Evolutionary conservation across 371 early-diverging fungal genomes (phyloP).

Genomic region (Mortierella sp.): DNA sequence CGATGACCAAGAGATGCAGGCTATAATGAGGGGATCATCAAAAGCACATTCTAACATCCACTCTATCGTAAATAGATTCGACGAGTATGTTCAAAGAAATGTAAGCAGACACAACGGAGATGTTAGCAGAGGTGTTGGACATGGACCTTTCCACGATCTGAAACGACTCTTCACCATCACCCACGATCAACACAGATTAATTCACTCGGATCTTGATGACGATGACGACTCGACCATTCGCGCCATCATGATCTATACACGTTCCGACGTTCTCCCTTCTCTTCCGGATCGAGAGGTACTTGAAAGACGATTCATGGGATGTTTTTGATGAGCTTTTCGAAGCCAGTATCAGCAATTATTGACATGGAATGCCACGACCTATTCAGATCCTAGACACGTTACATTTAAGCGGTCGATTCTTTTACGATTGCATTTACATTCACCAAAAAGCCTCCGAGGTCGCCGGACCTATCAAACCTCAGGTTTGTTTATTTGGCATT

Average conservation of each 20-base stretch:
- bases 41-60: neutral
- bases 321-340: no score
- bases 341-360: no score
- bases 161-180: no score
- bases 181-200: neutral
- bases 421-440: slow-evolving; percentile 55
- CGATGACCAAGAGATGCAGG: no score
- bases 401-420: slow-evolving; percentile 17
- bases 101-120: slow-evolving; percentile 12
- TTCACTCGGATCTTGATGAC: slow-evolving; percentile 18
- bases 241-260: slow-evolving; percentile 57
- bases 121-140: no score
- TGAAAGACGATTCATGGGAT: no score
- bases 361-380: no score
- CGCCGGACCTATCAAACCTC: slow-evolving; percentile 38
- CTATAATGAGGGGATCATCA: neutral
- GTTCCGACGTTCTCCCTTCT: slow-evolving; percentile 48
- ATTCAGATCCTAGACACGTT: slow-evolving; percentile 29
- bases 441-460: slow-evolving; percentile 53
- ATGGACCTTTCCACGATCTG: no score
- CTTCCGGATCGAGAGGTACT: slow-evolving; percentile 32
- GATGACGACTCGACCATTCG: slow-evolving; percentile 36
- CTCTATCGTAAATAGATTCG: slow-evolving; percentile 10
- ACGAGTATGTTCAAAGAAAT: slow-evolving; percentile 28
- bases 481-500: slow-evolving; percentile 16